Conservation (phyloP, 164 flowering plant genomes). For the Tetrastigma voinierianum region DNA sequence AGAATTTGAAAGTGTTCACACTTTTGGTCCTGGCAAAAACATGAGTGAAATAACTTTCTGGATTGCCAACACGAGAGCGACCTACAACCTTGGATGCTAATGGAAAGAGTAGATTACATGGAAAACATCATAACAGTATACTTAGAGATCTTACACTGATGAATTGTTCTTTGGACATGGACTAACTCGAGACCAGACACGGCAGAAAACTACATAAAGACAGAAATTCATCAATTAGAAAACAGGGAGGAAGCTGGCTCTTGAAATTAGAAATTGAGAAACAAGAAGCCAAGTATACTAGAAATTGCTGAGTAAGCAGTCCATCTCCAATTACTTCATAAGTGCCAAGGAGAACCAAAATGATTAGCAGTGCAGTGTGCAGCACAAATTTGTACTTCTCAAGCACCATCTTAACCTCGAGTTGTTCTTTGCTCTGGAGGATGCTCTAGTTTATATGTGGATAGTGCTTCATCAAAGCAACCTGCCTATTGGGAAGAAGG, state of each 20-base stretch:
- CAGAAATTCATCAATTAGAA: not conserved
- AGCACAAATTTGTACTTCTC: slow-evolving; percentile 72
- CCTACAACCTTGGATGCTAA: not conserved
- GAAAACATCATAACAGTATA: not conserved
- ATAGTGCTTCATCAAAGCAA: slow-evolving; percentile 76
- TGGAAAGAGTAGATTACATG: not conserved
- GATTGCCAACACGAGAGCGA: too few relatives aligned
- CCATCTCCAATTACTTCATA: slow-evolving; percentile 97
- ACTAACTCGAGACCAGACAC: slow-evolving; percentile 92
- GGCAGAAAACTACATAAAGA: slow-evolving; percentile 61
- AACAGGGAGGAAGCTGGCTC: not conserved
- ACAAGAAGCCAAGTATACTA: slow-evolving; percentile 32
- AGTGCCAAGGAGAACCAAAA: slow-evolving; percentile 83
- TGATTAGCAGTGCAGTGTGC: slow-evolving; percentile 77
- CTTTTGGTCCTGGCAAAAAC: too few relatives aligned
- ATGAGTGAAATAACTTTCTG: too few relatives aligned
- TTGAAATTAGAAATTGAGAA: not conserved
- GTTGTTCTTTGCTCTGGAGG: slow-evolving; percentile 46
- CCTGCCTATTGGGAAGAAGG: slow-evolving; percentile 80
- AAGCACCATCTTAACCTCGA: slow-evolving; percentile 52
- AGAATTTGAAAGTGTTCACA: too few relatives aligned
- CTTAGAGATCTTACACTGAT: slow-evolving; percentile 57
- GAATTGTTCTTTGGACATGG: slow-evolving; percentile 81
- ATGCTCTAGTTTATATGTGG: slow-evolving; percentile 67
- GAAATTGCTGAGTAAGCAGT: slow-evolving; percentile 86